Base-by-base conservation (phyloP, 2,329 filamentous ascomycete genomes). In the Xylariaceae sp. region DNA sequence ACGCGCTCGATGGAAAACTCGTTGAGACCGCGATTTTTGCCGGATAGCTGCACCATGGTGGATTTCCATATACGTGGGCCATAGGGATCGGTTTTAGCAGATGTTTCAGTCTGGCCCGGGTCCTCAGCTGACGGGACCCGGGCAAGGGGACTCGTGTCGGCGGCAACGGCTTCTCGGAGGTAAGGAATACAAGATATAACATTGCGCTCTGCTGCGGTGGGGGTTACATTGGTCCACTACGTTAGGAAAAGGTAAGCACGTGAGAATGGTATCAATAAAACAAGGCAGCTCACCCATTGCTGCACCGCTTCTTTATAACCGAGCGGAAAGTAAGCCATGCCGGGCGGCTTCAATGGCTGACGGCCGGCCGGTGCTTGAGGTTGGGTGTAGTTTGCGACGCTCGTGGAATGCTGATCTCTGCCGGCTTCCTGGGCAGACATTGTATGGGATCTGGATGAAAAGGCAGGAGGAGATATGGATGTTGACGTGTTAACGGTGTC, bases 1-100 rank as follows among this genome's bases (percentile, higher is more conserved):
- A 90, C 74, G 48, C 91, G 80, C 73, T 96, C 89, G 2, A 99
- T 83, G 1, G 88, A 91, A 70, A 96, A 94, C 68, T 99, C 94
- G 68, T 99, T 97, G 59, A 99, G 72, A 2, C 86, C 88, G 48
- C 94, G 84, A 68, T 95, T 84, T 71, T 91, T 94, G 51, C 94
- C 94, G 12, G 86, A 84, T 54, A 99, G 77, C 60, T 86, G 75
- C 8, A 99, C 89, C 77, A 96, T 86, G 57, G 87, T 85, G 35
- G 89, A 91, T 60, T 86, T 83, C 91, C 94, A 97, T 70, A 86
- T 79, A 60, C 94, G 83, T 29, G 88, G 88, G 7, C 94, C 94
- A 64, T 89, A 86, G 0, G 91, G 91, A 65, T 97, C 91, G 50
- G 78, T 80, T 58, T 76, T 77, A 32, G 72, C 67, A 6, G 71